Percentiles rank a stretch among this genome's conserved stretches.
phyloP scores from a whole-genome alignment of 2,329 filamentous ascomycete species.

The Xylariaceae sp. region DNA sequence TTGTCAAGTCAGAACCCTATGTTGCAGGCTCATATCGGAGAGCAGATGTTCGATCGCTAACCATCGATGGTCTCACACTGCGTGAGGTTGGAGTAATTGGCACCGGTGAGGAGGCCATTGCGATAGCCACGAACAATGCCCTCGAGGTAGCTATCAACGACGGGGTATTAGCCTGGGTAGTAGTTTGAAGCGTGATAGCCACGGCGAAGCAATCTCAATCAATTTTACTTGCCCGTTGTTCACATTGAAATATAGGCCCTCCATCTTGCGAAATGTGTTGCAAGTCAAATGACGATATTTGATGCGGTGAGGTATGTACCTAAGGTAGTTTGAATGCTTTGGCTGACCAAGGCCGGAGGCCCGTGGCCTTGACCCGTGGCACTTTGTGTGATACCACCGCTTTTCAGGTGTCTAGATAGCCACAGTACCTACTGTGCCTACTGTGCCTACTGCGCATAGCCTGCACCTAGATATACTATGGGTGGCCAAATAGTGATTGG shows the following conservation, averaged over 20 bases:
- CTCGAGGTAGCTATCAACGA: constrained; percentile 74
- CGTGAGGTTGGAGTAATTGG: constrained; percentile 91
- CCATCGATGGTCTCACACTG: constrained; percentile 98
- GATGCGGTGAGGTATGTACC: constrained; percentile 10
- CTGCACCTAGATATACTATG: too few species aligned
- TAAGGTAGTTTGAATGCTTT: constrained; percentile 14
- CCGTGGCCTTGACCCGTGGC: too few species aligned
- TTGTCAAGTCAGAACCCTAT: constrained; percentile 3
- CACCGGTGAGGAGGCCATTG: constrained; percentile 81
- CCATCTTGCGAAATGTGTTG: constrained; percentile 52
- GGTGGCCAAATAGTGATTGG: too few species aligned
- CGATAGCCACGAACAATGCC: constrained; percentile 96
- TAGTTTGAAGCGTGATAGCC: constrained; percentile 16
- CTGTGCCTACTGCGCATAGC: too few species aligned
- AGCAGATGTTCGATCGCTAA: constrained; percentile 37
- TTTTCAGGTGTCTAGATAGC: background rate
- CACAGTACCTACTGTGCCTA: background rate
- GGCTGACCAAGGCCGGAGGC: background rate
- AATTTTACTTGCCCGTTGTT: constrained; percentile 68
- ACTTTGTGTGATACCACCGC: too few species aligned
- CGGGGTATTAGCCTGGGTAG: constrained; percentile 2
- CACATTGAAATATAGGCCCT: constrained; percentile 90
- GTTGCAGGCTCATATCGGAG: background rate
- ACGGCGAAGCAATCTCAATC: background rate
- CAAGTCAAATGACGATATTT: constrained; percentile 18